Evolutionary conservation across 2,329 filamentous ascomycete genomes (phyloP).

Genomic region (Hirsutella thompsonii): DNA sequence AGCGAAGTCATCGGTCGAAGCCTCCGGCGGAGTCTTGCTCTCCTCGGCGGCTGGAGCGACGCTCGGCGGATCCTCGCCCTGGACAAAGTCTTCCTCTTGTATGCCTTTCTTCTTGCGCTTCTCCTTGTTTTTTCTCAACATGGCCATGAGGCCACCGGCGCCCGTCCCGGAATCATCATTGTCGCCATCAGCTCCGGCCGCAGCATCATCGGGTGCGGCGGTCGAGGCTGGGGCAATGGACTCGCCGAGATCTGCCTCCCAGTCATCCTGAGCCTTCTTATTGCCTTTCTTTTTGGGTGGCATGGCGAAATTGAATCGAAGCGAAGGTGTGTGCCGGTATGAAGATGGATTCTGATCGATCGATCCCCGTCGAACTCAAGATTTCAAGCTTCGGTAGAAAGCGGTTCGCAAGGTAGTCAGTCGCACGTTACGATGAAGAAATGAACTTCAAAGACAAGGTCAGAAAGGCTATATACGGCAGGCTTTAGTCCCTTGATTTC

Average conservation of each 20-base stretch:
- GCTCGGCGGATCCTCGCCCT: conserved; percentile 43
- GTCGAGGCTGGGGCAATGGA: conserved; percentile 48
- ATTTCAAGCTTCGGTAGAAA: too few relatives aligned
- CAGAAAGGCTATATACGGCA: too few relatives aligned
- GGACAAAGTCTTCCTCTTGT: conserved; percentile 54
- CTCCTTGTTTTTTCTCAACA: conserved; percentile 68
- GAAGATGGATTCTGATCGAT: not conserved
- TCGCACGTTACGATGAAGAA: too few relatives aligned
- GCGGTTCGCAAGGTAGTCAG: too few relatives aligned
- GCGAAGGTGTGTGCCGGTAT: not conserved
- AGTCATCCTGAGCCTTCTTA: conserved; percentile 78
- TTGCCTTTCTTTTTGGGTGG: conserved; percentile 86
- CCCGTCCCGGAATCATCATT: conserved; percentile 40
- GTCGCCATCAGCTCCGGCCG: conserved; percentile 32
- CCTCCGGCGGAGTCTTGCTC: conserved; percentile 68
- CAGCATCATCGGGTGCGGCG: conserved; percentile 27
- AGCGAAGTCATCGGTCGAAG: conserved; percentile 70
- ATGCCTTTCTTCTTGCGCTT: conserved; percentile 86
- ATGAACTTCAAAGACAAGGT: too few relatives aligned
- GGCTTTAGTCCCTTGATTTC: too few relatives aligned
- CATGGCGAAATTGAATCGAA: conserved; percentile 42
- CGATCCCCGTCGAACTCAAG: too few relatives aligned
- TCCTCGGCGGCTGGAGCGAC: conserved; percentile 22
- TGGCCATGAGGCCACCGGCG: conserved; percentile 62
- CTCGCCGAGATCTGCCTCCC: conserved; percentile 89